These are phyloP conservation scores for Starmerella asiatica DNA, from an alignment of 805 yeast species.

Conservation along the genomic window DNA sequence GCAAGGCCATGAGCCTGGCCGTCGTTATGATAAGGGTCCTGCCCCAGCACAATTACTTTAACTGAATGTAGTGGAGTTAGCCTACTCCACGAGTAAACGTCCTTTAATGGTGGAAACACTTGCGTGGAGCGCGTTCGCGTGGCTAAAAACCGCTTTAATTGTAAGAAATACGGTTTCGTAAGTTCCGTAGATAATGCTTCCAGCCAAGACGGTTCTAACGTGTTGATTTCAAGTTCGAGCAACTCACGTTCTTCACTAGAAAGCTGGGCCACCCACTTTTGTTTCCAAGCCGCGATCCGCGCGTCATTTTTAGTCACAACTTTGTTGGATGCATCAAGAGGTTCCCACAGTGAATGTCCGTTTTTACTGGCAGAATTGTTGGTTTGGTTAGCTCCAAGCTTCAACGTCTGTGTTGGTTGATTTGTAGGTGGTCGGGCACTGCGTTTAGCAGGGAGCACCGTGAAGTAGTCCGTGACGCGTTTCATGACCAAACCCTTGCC, in stretches of 20 bases:
- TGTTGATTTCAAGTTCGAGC: conserved; percentile 50
- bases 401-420: too few relatives aligned
- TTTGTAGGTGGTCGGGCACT: not conserved
- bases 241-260: conserved; percentile 38
- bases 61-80: conserved; percentile 63
- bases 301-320: not conserved
- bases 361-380: not conserved
- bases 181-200: conserved; percentile 52
- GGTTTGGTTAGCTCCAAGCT: too few relatives aligned
- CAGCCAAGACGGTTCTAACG: conserved; percentile 72
- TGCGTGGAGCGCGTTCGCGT: conserved; percentile 35
- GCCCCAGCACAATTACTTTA: conserved; percentile 76
- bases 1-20: conserved; percentile 97
- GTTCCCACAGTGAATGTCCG: too few relatives aligned
- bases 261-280: conserved; percentile 38
- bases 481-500: too few relatives aligned
- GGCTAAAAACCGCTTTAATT: conserved; percentile 50
- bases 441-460: conserved; percentile 6
- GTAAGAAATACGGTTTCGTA: conserved; percentile 70
- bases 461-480: conserved; percentile 16
- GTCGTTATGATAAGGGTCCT: conserved; percentile 87
- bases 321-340: too few relatives aligned
- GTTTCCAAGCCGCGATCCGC: conserved; percentile 23
- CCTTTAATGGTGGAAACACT: conserved; percentile 64
- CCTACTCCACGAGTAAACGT: conserved; percentile 85